Base-by-base conservation (phyloP, 176 grass and related monocot species). In the Saccharum officinarum region DNA sequence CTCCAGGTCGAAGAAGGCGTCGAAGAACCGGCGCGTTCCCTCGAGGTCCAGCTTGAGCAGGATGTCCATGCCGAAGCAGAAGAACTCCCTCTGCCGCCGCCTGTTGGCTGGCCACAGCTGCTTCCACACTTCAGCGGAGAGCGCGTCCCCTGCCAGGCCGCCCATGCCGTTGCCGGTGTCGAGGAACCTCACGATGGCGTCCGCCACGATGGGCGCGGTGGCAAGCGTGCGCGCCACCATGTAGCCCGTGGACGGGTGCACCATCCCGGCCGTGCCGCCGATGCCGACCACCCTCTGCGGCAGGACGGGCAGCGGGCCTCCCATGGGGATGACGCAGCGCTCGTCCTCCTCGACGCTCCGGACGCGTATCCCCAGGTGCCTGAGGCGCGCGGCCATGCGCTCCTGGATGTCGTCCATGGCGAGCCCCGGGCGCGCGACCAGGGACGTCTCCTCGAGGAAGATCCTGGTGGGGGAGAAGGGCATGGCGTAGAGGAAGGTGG, bases 21-120 rank as follows among this genome's bases (percentile, higher is more conserved):
- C 74, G 39, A 98, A 98, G 88, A 98, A 98, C 0, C 88, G 81
- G 1, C 93, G 89, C 10, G 97, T 96, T 0, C 91, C 97, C 13
- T 79, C 84, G 81, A 98, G 94, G 82, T 98, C 97, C 25, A 98
- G 89, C 88, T 98, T 98, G 77, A 98, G 91, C 84, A 98, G 85
- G 80, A 98, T 49, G 76, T 98, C 97, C 97, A 98, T 98, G 68
- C 97, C 97, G 60, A 98, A 98, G 86, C 97, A 98, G 90, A 98
- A 98, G 66, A 98, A 98, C 18, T 96, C 97, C 79, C 97, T 96
- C 84, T 98, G 97, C 77, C 88, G 67, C 33, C 93, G 73, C 75
- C 97, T 67, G 38, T 92, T 85, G 33, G 80, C 91, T 0, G 97
- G 97, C 97, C 97, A 98, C 38, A 98, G 88, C 78, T 98, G 75